These are phyloP conservation scores for Klebsormidium nitens DNA, from an alignment of 139 green algal genomes.

Conservation along the genomic window DNA sequence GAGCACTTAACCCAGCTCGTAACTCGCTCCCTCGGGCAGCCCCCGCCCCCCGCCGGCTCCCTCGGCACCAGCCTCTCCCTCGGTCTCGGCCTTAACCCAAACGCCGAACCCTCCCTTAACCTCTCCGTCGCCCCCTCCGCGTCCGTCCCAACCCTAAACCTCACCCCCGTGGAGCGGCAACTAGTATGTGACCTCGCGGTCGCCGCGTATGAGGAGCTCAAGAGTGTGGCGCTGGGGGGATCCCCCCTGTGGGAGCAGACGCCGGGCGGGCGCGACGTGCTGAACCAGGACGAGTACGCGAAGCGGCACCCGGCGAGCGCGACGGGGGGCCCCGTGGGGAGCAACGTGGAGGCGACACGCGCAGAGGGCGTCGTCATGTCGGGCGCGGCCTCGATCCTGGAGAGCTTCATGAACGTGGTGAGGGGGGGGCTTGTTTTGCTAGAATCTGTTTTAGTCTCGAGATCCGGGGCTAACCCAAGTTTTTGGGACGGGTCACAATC, in stretches of 20 bases:
- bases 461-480: too few relatives aligned
- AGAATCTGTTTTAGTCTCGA: too few relatives aligned
- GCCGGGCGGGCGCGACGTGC: not conserved
- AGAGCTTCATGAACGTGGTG: constrained; percentile 13
- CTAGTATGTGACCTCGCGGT: constrained; percentile 16
- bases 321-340: not conserved
- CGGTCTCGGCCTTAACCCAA: too few relatives aligned
- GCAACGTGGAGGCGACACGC: constrained; percentile 4
- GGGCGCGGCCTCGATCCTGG: not conserved
- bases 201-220: constrained; percentile 20
- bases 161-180: constrained; percentile 15
- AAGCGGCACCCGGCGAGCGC: not conserved
- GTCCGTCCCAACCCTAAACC: too few relatives aligned
- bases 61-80: too few relatives aligned
- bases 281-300: constrained; percentile 24
- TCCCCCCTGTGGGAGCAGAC: constrained; percentile 23
- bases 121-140: too few relatives aligned
- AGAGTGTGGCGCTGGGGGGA: constrained; percentile 16
- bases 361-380: constrained; percentile 6
- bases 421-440: too few relatives aligned
- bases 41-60: too few relatives aligned
- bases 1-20: too few relatives aligned
- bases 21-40: too few relatives aligned
- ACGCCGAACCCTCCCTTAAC: too few relatives aligned
- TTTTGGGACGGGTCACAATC: too few relatives aligned